phyloP scores from a whole-genome alignment of 176 grass and related monocot species.

The Avena sativa region DNA sequence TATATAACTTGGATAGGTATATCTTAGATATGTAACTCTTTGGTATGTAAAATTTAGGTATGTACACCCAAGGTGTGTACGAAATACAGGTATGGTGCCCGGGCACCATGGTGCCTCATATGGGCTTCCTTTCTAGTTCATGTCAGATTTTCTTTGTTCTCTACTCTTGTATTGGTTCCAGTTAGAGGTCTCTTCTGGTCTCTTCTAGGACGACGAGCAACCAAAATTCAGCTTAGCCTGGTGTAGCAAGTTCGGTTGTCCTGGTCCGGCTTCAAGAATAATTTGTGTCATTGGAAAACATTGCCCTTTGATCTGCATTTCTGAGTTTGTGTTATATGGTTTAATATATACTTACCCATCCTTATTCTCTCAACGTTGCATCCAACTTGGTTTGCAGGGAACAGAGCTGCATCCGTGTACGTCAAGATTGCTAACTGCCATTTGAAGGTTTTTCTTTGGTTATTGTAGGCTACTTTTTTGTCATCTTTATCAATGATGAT shows the following conservation, averaged over 20 bases:
- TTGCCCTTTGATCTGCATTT: not conserved
- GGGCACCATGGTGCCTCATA: too few species aligned
- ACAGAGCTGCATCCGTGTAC: conserved; percentile 81
- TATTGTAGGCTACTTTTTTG: conserved; percentile 38
- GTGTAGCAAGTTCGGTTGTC: not conserved
- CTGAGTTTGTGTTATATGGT: conserved; percentile 22
- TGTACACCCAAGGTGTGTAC: too few species aligned
- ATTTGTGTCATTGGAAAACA: not conserved
- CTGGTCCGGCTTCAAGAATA: not conserved
- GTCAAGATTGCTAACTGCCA: conserved; percentile 84
- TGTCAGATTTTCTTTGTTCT: conserved; percentile 4
- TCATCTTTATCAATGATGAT: conserved; percentile 19
- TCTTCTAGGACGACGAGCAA: not conserved
- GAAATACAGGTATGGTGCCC: too few species aligned
- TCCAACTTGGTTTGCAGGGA: conserved; percentile 68
- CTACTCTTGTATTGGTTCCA: not conserved
- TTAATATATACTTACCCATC: not conserved
- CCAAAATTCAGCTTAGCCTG: not conserved
- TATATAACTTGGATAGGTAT: too few species aligned
- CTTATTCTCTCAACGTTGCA: conserved; percentile 18
- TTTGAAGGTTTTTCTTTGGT: conserved; percentile 70
- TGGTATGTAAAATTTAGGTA: too few species aligned
- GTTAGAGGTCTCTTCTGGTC: not conserved
- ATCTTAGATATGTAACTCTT: too few species aligned
- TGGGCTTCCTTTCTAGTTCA: conserved; percentile 10